These are phyloP conservation scores for Aquilaria sinensis DNA, from an alignment of 345 rosid genomes.

Conservation along the genomic window DNA sequence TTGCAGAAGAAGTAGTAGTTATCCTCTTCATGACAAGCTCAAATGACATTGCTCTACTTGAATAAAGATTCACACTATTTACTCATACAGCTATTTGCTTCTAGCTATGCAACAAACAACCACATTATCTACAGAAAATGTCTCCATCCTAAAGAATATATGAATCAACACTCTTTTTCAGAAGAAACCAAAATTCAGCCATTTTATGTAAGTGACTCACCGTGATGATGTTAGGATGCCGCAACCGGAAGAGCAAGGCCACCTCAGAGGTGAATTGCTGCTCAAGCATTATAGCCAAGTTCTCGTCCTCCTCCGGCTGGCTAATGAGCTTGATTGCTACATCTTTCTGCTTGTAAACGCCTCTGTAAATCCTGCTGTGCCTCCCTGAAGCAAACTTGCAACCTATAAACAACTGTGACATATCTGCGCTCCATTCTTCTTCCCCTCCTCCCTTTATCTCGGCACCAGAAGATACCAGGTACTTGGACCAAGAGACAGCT, in stretches of 20 bases:
- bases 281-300: slow-evolving; percentile 52
- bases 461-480: slow-evolving; percentile 69
- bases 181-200: slow-evolving; percentile 4
- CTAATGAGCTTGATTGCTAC: slow-evolving; percentile 74
- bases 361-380: slow-evolving; percentile 78
- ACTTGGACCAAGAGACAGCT: slow-evolving; percentile 79
- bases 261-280: slow-evolving; percentile 73
- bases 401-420: slow-evolving; percentile 69
- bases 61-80: too few relatives aligned
- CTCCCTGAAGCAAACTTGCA: slow-evolving; percentile 67
- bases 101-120: too few relatives aligned
- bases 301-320: slow-evolving; percentile 72
- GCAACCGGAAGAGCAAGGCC: slow-evolving; percentile 49
- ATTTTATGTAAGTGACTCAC: slow-evolving; percentile 26
- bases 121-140: too few relatives aligned
- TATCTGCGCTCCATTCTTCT: slow-evolving; percentile 70
- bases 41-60: too few relatives aligned
- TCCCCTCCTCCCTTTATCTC: slow-evolving; percentile 70
- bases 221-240: slow-evolving; percentile 60
- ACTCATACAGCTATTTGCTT: too few relatives aligned
- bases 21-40: too few relatives aligned
- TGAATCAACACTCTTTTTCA: slow-evolving; percentile 1
- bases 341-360: slow-evolving; percentile 60
- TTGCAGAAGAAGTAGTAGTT: too few relatives aligned
- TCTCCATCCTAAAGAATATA: slow-evolving; percentile 1